Evolutionary conservation across 2,329 filamentous ascomycete genomes (phyloP), one percentile per base, ranked within the genome.

Genomic region (Raffaelea arxii): DNA sequence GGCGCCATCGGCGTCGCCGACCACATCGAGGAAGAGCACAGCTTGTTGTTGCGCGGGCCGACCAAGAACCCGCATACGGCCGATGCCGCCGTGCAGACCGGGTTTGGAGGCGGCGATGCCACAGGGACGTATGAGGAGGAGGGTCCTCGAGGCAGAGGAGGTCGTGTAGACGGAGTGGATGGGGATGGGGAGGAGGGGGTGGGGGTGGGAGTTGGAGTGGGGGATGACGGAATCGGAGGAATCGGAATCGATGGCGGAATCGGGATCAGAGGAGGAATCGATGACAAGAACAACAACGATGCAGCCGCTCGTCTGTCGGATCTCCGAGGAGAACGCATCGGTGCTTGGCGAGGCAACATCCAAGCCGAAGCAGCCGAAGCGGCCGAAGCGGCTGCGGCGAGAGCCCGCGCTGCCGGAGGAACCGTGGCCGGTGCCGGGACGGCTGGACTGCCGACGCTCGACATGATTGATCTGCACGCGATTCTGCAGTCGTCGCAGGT

Each of bases 391-490:
- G n/a, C n/a, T n/a, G n/a, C n/a, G n/a, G n/a, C n/a, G n/a, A n/a
- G n/a, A n/a, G n/a, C n/a, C n/a, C n/a, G n/a, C n/a, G n/a, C n/a
- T n/a, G n/a, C n/a, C n/a, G n/a, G n/a, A n/a, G n/a, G n/a, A n/a
- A n/a, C n/a, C n/a, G n/a, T n/a, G n/a, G n/a, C n/a, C n/a, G n/a
- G n/a, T n/a, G n/a, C 41, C 1, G 52, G 49, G 2, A 76, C 75
- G 3, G 77, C 70, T 30, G 80, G 82, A 11, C 70, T 89, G 49
- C 83, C 84, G 36, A 80, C 84, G 24, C 72, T 91, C 45, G 86
- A 91, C 64, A 89, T 91, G 81, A 81, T 91, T 58, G 86, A 90
- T 61, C 63, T 90, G 51, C 82, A 86, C 37, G 83, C 82, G 22
- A 90, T 91, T 49, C 69, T 91, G 14, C 80, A 86, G 55, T 86